These are phyloP conservation scores for Artemisia annua DNA, from an alignment of 129 eudicot species.

Conservation along the genomic window DNA sequence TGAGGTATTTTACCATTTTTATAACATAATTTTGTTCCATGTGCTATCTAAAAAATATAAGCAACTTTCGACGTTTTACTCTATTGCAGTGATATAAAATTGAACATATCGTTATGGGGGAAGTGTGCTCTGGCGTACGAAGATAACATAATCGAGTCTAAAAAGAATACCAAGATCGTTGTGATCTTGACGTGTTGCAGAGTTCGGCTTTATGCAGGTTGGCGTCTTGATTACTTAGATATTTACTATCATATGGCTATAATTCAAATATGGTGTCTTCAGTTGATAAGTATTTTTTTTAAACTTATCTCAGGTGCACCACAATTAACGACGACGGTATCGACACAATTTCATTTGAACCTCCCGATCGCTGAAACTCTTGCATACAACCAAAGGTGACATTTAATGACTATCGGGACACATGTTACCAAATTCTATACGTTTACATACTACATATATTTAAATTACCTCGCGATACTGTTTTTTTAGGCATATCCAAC, in stretches of 20 bases:
- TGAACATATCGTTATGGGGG: not conserved
- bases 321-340: not conserved
- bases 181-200: not conserved
- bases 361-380: not conserved
- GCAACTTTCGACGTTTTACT: too few relatives aligned
- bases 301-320: not conserved
- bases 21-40: too few relatives aligned
- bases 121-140: not conserved
- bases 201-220: not conserved
- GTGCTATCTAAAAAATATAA: too few relatives aligned
- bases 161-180: too few relatives aligned
- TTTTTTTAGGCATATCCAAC: not conserved
- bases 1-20: too few relatives aligned
- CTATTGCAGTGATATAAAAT: not conserved
- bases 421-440: not conserved
- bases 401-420: too few relatives aligned
- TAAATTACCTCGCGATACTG: not conserved
- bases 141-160: too few relatives aligned
- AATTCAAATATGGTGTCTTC: not conserved
- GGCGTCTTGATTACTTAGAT: too few relatives aligned
- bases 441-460: not conserved
- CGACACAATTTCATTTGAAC: too few relatives aligned
- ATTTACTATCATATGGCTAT: too few relatives aligned
- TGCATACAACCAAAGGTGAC: too few relatives aligned
- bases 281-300: too few relatives aligned